Base-by-base conservation (phyloP, 345 rosid genomes). In the Isatis tinctoria region DNA sequence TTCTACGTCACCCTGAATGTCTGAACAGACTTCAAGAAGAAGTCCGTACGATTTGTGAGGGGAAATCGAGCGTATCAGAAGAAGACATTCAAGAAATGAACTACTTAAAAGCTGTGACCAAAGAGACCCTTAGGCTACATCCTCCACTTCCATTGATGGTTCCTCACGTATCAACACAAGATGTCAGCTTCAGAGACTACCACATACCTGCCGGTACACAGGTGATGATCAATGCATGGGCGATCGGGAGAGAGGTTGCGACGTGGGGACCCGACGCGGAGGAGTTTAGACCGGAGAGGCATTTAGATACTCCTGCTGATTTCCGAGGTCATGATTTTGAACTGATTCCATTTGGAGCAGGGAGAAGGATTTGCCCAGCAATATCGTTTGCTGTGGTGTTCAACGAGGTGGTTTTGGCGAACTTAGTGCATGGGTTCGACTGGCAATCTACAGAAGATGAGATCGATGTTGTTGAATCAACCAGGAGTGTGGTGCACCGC, bases 111-210 rank as follows among this genome's bases (percentile, higher is more conserved):
- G 83, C 80, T 8, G 80, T 81, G 36, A 48, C 81, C 18, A 82
- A 80, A 57, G 88, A 81, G 70, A 60, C 74, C 33, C 58, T 85
- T 3, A 75, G 84, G 39, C 63, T 80, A 20, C 76, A 78, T 59
- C 88, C 86, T 57, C 84, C 86, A 5, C 2, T 80, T 30, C 84
- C 85, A 2, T 20, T 84, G 18, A 40, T 78, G 51, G 53, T 67
- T 36, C 76, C 84, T 10, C 48, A 78, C 7, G 64, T 47, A 27
- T 66, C 85, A 24, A 70, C 69, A 2, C 13, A 76, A 18, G 78
- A 78, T 40, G 74, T 73, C 22, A 73, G 10, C 3, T 45, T 84
- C 36, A 22, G 48, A 10, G 82, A 78, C 10, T 76, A 75, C 44
- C 60, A 78, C 53, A 70, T 84, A 58, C 35, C 65, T 0, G 65